These are phyloP conservation scores for Phytophthora megakarya DNA, from an alignment of 352 stramenopile species.

Conservation along the genomic window DNA sequence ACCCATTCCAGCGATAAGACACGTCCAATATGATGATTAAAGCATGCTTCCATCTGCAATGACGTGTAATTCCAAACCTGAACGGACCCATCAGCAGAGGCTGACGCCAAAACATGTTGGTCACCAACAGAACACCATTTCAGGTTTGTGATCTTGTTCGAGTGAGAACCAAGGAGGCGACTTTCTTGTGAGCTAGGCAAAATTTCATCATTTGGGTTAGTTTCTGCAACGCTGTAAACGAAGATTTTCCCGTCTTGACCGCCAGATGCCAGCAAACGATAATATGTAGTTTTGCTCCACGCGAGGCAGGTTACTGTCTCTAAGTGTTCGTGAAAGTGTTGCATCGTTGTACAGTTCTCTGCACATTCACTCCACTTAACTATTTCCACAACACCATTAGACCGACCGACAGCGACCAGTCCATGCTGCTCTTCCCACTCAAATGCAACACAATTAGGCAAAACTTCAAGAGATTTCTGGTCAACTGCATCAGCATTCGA, in stretches of 20 bases:
- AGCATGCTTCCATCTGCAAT: slow-evolving; percentile 34
- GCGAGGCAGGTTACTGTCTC: slow-evolving; percentile 46
- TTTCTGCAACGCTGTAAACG: slow-evolving; percentile 40
- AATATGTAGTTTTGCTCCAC: slow-evolving; percentile 34
- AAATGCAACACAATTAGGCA: slow-evolving; percentile 30
- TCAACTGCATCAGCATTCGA: slow-evolving; percentile 42
- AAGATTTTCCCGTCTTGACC: slow-evolving; percentile 57
- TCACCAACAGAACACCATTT: slow-evolving; percentile 36
- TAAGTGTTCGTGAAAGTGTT: slow-evolving; percentile 60
- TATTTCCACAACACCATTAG: slow-evolving; percentile 57
- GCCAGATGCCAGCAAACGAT: slow-evolving; percentile 49
- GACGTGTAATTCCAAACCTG: slow-evolving; percentile 55
- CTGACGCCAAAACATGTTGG: slow-evolving; percentile 46
- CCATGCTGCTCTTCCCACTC: slow-evolving; percentile 33
- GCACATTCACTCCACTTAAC: slow-evolving; percentile 1
- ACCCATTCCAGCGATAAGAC: slow-evolving; percentile 69
- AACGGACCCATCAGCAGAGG: slow-evolving; percentile 55
- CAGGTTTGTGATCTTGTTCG: slow-evolving; percentile 49
- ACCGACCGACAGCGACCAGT: slow-evolving; percentile 43
- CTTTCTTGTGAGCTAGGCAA: neutral
- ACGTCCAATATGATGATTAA: slow-evolving; percentile 53
- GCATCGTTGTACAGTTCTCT: neutral
- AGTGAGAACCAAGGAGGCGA: slow-evolving; percentile 42
- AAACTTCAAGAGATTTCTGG: slow-evolving; percentile 30
- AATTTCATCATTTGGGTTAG: neutral